Base-by-base conservation (phyloP, 1,284 basidiomycete genomes). In the Ceratobasidium sp. region DNA sequence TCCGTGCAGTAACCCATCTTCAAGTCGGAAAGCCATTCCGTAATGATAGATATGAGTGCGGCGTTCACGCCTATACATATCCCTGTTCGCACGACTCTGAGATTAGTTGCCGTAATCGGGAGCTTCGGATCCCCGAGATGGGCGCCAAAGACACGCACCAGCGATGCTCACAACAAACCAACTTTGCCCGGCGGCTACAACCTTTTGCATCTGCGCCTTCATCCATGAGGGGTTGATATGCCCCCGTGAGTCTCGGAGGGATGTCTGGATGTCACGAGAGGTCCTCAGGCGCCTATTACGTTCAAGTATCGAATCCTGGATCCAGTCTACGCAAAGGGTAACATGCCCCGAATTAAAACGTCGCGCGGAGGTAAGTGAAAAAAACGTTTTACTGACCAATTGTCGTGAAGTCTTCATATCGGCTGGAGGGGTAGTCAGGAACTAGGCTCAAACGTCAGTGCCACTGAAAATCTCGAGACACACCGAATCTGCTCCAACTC, bases 21-120 rank as follows among this genome's bases (percentile, higher is more conserved):
- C 77, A 99, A 89, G 82, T 99, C 97, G 0, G 96, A 97, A 9
- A 99, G 88, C 98, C 98, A 99, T 83, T 94, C 95, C n/a, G 96
- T 98, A 75, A 96, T 87, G 79, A 99, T 98, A 50, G 96, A 96
- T 78, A 99, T 97, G 75, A 99, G 83, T 1, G 96, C 98, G 47
- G 97, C 96, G 79, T 96, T 97, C 62, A 98, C 80, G 27, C 98
- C 98, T 77, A 99, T 99, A 76, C 90, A 89, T 56, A 95, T 87
- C 9, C 97, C 97, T 97, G 24, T 48, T 19, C 36, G 33, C 24
- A 71, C 59, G 29, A 71, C 27, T 24, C 31, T 47, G 50, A 27
- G 54, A 22, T 62, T 47, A 56, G 75, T 41, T 41, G 36, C 4
- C 36, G 11, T 11, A 4, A 41, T 66, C 59, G n/a, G 69, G 62